Evolutionary conservation across 176 grass and related monocot species (phyloP), one percentile per base, ranked within the genome.

Genomic region (Aegilops umbellulata): DNA sequence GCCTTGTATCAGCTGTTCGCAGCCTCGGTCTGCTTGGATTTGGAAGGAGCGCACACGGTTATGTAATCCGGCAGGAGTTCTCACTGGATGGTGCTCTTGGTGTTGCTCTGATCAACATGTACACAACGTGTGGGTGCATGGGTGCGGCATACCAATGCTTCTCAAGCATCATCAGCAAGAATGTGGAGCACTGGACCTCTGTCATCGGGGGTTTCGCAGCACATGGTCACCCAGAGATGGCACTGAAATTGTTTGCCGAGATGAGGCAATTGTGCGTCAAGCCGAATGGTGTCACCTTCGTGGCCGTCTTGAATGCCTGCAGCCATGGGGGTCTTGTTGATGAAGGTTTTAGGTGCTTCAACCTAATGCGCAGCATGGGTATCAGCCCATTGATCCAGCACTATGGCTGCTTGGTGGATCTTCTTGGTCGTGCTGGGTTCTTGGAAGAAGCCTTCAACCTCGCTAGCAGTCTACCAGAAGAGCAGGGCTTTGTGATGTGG

Each of bases 391-490:
- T 17, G 10, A 81, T 91, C 63, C 70, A 89, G 20, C 92, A 94
- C 44, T 87, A 91, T 23, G 89, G 92, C 25, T 91, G 89, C 42
- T 81, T 94, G 76, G 80, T 91, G 67, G 89, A 94, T 82, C 89
- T 94, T 32, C 69, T 94, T 44, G 86, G 86, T 15, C 86, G 84
- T 39, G 86, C 80, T 14, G 80, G 89, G 30, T 83, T 89, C 24
- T 71, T 87, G 66, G 49, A 84, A 38, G 80, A 89, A 76, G 89
- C 92, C 32, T 86, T 89, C 13, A 49, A 53, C 10, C 76, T 89
- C 15, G 86, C 81, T 13, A 69, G 34, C 32, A 86, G 35, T 84
- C 68, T 91, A 81, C 80, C 80, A 1, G 47, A 61, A 86, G 76
- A 89, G 53, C 69, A 76, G 1, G 80, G 86, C 27, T 70, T 86